Evolutionary conservation across 2,329 filamentous ascomycete genomes (phyloP), one percentile per base, ranked within the genome.

Genomic region (Pleurostoma richardsiae): DNA sequence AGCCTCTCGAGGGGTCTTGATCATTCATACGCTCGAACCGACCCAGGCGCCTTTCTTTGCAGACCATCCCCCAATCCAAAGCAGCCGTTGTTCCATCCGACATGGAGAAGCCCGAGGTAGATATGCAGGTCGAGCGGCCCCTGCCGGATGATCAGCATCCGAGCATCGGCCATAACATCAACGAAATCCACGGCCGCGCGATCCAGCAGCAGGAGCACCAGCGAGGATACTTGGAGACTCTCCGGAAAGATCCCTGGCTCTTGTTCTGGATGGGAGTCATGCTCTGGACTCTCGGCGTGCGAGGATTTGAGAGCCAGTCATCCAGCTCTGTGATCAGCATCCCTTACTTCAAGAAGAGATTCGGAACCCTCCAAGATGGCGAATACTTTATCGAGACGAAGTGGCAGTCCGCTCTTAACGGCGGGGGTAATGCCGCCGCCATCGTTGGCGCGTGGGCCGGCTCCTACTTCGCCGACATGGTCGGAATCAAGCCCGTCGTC

Each of bases 251-350:
- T 28, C 59, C 59, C 19, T 54, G 56, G 49, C 58, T 62, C 10
- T 49, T 62, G 1, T 52, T 62, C 30, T 62, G 58, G 59, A 58
- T 59, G 2, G 58, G 53, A 2, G 56, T 60, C 4, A 61, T 61
- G 59, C 56, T 61, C 4, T 61, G 57, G 59, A 61, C 59, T 1
- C 42, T 61, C 6, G 57, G 60, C 19, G 57, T 61, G 3, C 58
- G 59, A 4, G 59, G 59, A 2, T 61, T 61, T 42, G 59, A 61
- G 40, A 55, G 48, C 41, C 54, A 56, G 28, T 52, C 59, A 0
- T 59, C 59, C 1, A 55, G 59, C 4, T 44, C 46, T 39, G 39
- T 54, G 40, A 43, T 52, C 31, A 51, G 50, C 40, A 51, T 53
- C 29, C 51, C 51, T 5, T 41, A 48, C n/a, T 59, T 59, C 45